Evolutionary conservation across 352 stramenopile species (phyloP).

Genomic region (Aphanomyces astaci): DNA sequence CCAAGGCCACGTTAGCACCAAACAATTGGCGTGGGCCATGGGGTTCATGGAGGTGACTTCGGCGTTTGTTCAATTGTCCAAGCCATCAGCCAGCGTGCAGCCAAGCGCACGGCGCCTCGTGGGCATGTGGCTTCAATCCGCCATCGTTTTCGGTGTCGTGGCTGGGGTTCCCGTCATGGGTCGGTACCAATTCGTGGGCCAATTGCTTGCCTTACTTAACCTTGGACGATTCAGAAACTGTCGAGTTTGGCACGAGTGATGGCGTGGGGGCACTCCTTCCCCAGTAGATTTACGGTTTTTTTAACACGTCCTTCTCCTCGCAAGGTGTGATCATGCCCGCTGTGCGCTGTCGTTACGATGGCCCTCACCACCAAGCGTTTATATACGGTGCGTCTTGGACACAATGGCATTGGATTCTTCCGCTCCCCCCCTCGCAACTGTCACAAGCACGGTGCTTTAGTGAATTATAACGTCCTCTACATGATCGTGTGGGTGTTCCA

Average conservation of each 20-base stretch:
- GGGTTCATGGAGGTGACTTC: neutral
- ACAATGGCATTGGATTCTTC: neutral
- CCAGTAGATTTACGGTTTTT: neutral
- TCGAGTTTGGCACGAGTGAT: conserved; percentile 6
- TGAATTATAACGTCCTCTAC: neutral
- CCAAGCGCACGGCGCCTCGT: neutral
- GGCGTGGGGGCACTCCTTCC: neutral
- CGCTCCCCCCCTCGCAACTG: neutral
- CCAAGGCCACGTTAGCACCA: conserved; percentile 5
- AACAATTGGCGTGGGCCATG: conserved; percentile 8
- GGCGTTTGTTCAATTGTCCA: conserved; percentile 3
- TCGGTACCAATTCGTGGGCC: neutral
- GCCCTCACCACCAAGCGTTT: neutral
- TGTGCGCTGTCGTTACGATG: neutral
- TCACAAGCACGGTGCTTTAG: neutral
- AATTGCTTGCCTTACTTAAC: neutral
- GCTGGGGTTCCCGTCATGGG: neutral
- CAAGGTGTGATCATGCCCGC: neutral
- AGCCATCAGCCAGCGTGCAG: neutral
- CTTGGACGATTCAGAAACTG: neutral
- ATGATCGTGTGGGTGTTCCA: neutral
- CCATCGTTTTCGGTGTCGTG: conserved; percentile 1
- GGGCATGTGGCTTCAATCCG: conserved; percentile 14
- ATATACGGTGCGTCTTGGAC: neutral
- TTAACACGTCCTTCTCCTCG: neutral